Evolutionary conservation across 2,329 filamentous ascomycete species (phyloP).

Genomic region (Pseudophaeomoniella oleicola): DNA sequence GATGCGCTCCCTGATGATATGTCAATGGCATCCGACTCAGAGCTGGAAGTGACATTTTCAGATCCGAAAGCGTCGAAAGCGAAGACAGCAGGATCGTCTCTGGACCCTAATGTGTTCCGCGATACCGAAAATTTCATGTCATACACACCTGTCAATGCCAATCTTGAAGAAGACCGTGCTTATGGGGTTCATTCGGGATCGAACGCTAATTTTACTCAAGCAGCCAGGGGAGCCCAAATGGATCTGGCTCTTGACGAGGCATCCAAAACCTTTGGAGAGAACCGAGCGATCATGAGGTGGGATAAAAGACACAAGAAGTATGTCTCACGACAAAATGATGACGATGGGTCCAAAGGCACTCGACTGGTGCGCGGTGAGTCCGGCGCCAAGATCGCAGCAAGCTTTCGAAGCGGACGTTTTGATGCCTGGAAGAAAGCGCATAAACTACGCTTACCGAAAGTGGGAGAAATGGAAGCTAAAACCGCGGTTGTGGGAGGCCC

Average conservation of each 20-base stretch:
- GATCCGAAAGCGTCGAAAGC: slow-evolving; percentile 35
- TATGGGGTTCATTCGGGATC: slow-evolving; percentile 84
- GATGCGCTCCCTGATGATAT: slow-evolving; percentile 27
- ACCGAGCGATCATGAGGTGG: slow-evolving; percentile 73
- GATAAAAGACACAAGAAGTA: slow-evolving; percentile 96
- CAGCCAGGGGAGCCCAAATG: slow-evolving; percentile 78
- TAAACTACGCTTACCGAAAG: slow-evolving; percentile 63
- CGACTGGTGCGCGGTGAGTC: slow-evolving; percentile 78
- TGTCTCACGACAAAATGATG: slow-evolving; percentile 79
- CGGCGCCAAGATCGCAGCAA: slow-evolving; percentile 89
- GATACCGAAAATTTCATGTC: slow-evolving; percentile 93
- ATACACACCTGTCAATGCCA: slow-evolving; percentile 70
- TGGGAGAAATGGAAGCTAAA: slow-evolving; percentile 62
- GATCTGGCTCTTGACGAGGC: slow-evolving; percentile 83
- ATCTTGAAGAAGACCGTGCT: slow-evolving; percentile 74
- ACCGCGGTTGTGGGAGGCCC: slow-evolving; percentile 13
- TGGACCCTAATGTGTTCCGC: slow-evolving; percentile 43
- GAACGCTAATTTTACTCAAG: slow-evolving; percentile 66
- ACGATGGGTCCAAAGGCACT: slow-evolving; percentile 64
- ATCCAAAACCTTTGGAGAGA: slow-evolving; percentile 62
- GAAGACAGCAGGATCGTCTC: slow-evolving; percentile 37
- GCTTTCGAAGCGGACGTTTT: slow-evolving; percentile 85
- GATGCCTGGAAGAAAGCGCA: slow-evolving; percentile 84
- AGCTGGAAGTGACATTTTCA: slow-evolving; percentile 57
- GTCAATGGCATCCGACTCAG: slow-evolving; percentile 45